phyloP scores from a whole-genome alignment of 768 basidiomycete species.

The Lactifluus rugatus region DNA sequence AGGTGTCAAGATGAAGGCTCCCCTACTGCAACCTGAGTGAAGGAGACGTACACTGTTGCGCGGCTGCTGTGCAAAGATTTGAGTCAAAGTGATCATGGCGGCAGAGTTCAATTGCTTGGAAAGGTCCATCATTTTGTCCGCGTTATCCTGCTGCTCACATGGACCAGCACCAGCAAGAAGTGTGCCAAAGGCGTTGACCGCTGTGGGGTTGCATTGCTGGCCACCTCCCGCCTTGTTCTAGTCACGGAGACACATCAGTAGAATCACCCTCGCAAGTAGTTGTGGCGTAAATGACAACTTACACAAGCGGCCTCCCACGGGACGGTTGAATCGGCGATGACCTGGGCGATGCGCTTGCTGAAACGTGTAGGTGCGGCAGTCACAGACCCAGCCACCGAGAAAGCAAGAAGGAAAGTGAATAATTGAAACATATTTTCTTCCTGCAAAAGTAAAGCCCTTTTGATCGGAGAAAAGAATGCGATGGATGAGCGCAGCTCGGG shows the following conservation, averaged over 20 bases:
- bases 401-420: conserved; percentile 25
- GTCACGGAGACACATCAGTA: neutral
- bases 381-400: conserved; percentile 27
- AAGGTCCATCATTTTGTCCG: conserved; percentile 43
- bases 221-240: conserved; percentile 48
- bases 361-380: conserved; percentile 29
- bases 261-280: neutral
- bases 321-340: conserved; percentile 31
- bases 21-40: neutral
- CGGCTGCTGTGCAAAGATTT: conserved; percentile 49
- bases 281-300: conserved; percentile 18
- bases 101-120: conserved; percentile 37
- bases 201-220: conserved; percentile 45
- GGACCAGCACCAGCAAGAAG: conserved; percentile 42
- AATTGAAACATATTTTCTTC: conserved; percentile 27
- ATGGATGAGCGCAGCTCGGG: conserved; percentile 12
- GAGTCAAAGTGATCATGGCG: conserved; percentile 41
- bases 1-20: neutral
- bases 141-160: conserved; percentile 39
- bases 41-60: conserved; percentile 38
- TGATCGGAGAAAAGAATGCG: neutral
- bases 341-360: conserved; percentile 39
- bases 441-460: neutral
- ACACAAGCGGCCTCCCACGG: conserved; percentile 43
- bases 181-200: conserved; percentile 45